A percentile compares a stretch with the other conserved stretches of the same genome.
These are phyloP conservation scores for Magnusiomyces fungicola DNA, from an alignment of 1,139 yeast genomes.

Conservation along the genomic window DNA sequence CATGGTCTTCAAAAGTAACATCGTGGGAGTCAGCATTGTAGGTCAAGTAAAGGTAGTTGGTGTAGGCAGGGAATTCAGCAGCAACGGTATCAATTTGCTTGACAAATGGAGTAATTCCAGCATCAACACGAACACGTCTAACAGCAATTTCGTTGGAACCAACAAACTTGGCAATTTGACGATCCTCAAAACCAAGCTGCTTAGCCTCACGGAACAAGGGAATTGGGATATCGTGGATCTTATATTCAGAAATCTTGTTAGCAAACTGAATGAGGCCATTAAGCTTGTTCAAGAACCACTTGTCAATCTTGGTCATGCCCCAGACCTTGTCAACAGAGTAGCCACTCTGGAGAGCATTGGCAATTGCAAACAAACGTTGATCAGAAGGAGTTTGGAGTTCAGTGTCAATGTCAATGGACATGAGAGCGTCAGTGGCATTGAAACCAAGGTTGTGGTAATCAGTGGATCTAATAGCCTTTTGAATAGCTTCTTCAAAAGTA, in stretches of 20 bases:
- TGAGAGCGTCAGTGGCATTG: conserved; percentile 75
- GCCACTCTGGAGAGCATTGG: conserved; percentile 79
- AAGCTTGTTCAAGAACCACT: conserved; percentile 91
- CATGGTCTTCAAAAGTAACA: conserved; percentile 77
- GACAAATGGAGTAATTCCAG: conserved; percentile 82
- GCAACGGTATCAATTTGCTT: conserved; percentile 96
- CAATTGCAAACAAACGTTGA: conserved; percentile 93
- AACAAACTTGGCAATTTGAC: conserved; percentile 77
- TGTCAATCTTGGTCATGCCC: conserved; percentile 84
- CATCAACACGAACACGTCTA: conserved; percentile 37
- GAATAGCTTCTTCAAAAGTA: conserved; percentile 94
- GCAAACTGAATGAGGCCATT: conserved; percentile 66
- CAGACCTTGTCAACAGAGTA: conserved; percentile 89
- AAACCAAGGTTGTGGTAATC: conserved; percentile 94
- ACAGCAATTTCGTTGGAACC: conserved; percentile 68
- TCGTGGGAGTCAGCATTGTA: conserved; percentile 88
- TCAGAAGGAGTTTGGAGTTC: conserved; percentile 95
- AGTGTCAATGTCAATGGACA: conserved; percentile 83
- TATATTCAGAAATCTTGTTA: conserved; percentile 51
- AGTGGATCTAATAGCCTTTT: conserved; percentile 93
- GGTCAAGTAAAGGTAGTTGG: conserved; percentile 93
- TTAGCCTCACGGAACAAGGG: conserved; percentile 73
- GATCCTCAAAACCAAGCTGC: conserved; percentile 91
- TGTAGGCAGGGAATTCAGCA: conserved; percentile 97
- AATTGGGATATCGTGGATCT: conserved; percentile 51